These are phyloP conservation scores for Rhodotorula sphaerocarpa DNA, from an alignment of 768 basidiomycete genomes.

Conservation along the genomic window DNA sequence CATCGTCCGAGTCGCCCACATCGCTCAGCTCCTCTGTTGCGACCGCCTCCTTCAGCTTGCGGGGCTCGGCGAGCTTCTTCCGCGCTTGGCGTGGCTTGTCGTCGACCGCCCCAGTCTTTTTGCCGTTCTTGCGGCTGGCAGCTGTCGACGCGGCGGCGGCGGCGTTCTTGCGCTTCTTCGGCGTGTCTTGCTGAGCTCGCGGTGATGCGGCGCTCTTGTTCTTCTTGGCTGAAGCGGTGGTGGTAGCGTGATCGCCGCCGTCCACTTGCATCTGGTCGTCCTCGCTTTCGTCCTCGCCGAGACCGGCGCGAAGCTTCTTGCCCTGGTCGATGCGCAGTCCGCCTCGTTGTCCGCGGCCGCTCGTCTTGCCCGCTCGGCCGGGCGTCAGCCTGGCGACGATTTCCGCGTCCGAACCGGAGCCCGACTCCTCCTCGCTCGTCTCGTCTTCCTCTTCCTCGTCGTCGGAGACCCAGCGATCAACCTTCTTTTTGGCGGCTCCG, in stretches of 20 bases:
- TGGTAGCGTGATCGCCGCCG: not conserved
- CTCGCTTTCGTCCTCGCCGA: constrained; percentile 2
- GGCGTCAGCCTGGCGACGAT: too few species aligned
- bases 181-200: not conserved
- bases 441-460: constrained; percentile 2
- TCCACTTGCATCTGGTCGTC: constrained; percentile 9
- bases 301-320: constrained; percentile 9
- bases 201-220: not conserved
- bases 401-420: not conserved
- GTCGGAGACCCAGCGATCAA: constrained; percentile 19
- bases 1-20: constrained; percentile 44
- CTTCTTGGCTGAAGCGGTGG: not conserved
- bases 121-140: constrained; percentile 1
- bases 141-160: not conserved
- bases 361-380: not conserved
- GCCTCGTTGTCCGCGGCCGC: not conserved
- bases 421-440: not conserved
- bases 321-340: constrained; percentile 1
- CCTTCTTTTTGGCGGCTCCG: constrained; percentile 14
- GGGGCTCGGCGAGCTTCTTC: constrained; percentile 7
- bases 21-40: constrained; percentile 43
- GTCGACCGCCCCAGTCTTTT: constrained; percentile 1
- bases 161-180: not conserved
- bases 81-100: not conserved
- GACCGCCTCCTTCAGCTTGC: constrained; percentile 25